Conservation (phyloP, 2,329 filamentous ascomycete species). For the Trichophyton equinum region DNA sequence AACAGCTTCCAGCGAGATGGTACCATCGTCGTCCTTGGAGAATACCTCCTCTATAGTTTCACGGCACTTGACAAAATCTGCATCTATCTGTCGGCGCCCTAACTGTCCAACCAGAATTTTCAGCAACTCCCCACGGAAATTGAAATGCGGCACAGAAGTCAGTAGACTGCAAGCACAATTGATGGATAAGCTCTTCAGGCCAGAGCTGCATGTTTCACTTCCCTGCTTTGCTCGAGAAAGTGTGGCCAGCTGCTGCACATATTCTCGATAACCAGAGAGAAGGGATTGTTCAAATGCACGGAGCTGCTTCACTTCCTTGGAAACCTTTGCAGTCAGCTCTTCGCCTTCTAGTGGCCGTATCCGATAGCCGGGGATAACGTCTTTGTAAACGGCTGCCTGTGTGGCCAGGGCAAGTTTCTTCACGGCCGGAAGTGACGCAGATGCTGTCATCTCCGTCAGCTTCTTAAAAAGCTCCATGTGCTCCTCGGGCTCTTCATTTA, state of each 20-base stretch:
- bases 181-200: slow-evolving; percentile 62
- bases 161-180: slow-evolving; percentile 75
- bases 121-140: slow-evolving; percentile 78
- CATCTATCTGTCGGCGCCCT: slow-evolving; percentile 57
- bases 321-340: slow-evolving; percentile 63
- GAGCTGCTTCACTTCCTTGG: slow-evolving; percentile 77
- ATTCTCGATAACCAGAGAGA: slow-evolving; percentile 70
- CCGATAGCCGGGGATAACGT: slow-evolving; percentile 89
- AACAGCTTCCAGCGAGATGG: slow-evolving; percentile 75
- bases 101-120: slow-evolving; percentile 79
- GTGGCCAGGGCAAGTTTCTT: slow-evolving; percentile 78
- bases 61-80: slow-evolving; percentile 64
- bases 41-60: slow-evolving; percentile 73
- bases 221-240: slow-evolving; percentile 48
- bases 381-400: slow-evolving; percentile 83
- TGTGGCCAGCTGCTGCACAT: slow-evolving; percentile 61
- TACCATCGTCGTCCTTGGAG: slow-evolving; percentile 75
- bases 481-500: slow-evolving; percentile 92
- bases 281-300: slow-evolving; percentile 79
- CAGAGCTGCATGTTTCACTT: slow-evolving; percentile 23
- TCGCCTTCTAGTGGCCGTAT: slow-evolving; percentile 74
- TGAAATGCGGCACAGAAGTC: slow-evolving; percentile 83
- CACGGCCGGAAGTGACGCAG: slow-evolving; percentile 53
- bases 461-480: slow-evolving; percentile 67
- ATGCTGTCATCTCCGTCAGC: slow-evolving; percentile 60